phyloP scores from a whole-genome alignment of 176 grass and related monocot species.

The Oryza meyeriana region DNA sequence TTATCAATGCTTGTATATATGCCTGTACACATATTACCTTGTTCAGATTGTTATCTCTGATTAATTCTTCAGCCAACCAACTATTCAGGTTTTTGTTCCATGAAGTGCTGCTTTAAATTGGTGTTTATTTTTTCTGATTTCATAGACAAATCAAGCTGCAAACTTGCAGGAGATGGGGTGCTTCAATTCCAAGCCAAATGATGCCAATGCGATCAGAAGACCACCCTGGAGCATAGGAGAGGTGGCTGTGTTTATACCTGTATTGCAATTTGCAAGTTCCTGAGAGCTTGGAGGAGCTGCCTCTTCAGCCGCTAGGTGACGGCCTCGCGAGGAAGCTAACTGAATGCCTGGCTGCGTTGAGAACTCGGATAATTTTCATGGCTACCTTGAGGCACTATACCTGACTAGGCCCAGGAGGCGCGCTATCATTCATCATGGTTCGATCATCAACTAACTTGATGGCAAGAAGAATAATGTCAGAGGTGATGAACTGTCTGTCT shows the following conservation, averaged over 20 bases:
- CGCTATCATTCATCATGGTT: constrained; percentile 70
- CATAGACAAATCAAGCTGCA: not conserved
- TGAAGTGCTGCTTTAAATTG: not conserved
- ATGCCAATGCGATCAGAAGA: constrained; percentile 43
- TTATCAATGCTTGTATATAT: not conserved
- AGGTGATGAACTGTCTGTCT: not conserved
- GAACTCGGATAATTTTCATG: constrained; percentile 54
- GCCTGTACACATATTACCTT: not conserved
- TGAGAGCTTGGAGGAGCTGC: constrained; percentile 55
- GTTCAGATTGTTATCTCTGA: not conserved
- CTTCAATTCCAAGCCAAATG: constrained; percentile 52
- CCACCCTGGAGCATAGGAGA: constrained; percentile 68
- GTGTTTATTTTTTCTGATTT: not conserved
- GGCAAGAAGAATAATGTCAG: constrained; percentile 26
- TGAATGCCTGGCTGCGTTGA: constrained; percentile 43
- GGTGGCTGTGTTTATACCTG: constrained; percentile 73
- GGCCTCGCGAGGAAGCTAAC: constrained; percentile 38
- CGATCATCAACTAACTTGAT: not conserved
- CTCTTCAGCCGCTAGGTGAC: constrained; percentile 42
- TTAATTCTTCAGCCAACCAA: not conserved
- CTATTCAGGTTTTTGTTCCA: not conserved
- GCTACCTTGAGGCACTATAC: constrained; percentile 54
- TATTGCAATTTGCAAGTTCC: constrained; percentile 61
- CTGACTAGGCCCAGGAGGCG: constrained; percentile 52
- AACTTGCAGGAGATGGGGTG: constrained; percentile 64